Percentiles rank a stretch among this genome's conserved stretches.
phyloP scores from a whole-genome alignment of 169 alveolate species.

The Cystoisospora suis region DNA sequence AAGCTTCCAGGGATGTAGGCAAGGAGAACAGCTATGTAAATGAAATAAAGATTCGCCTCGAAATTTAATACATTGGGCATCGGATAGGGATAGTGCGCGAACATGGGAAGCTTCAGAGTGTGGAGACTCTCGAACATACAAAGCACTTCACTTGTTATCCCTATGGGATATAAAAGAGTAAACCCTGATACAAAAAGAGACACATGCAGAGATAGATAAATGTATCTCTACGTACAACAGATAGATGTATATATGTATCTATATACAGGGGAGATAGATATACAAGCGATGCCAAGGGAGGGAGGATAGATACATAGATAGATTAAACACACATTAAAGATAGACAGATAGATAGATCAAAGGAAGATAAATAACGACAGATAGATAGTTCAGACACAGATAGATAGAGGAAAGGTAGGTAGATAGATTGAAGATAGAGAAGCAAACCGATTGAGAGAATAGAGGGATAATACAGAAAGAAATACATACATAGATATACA shows the following conservation, averaged over 20 bases:
- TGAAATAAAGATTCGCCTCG: constrained; percentile 67
- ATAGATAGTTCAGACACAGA: no score
- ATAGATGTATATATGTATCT: no score
- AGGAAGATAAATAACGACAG: no score
- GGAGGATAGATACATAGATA: background rate
- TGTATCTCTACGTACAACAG: background rate
- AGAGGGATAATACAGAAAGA: background rate
- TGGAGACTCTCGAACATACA: constrained; percentile 58
- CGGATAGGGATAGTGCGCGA: constrained; percentile 70
- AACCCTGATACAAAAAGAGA: constrained; percentile 57
- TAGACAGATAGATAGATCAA: no score
- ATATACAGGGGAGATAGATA: background rate
- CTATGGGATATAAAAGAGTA: constrained; percentile 73
- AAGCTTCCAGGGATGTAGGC: constrained; percentile 74
- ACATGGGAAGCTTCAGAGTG: constrained; percentile 44
- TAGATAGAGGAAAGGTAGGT: no score
- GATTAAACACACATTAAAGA: no score
- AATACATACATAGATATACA: background rate
- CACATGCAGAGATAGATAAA: background rate
- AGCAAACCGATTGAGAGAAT: no score
- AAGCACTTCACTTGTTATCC: constrained; percentile 71
- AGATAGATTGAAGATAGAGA: no score
- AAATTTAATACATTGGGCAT: constrained; percentile 77
- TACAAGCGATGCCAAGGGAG: background rate
- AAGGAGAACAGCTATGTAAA: constrained; percentile 65